phyloP scores from a whole-genome alignment of 768 basidiomycete species.

The Pilatotrama ljubarskyi region DNA sequence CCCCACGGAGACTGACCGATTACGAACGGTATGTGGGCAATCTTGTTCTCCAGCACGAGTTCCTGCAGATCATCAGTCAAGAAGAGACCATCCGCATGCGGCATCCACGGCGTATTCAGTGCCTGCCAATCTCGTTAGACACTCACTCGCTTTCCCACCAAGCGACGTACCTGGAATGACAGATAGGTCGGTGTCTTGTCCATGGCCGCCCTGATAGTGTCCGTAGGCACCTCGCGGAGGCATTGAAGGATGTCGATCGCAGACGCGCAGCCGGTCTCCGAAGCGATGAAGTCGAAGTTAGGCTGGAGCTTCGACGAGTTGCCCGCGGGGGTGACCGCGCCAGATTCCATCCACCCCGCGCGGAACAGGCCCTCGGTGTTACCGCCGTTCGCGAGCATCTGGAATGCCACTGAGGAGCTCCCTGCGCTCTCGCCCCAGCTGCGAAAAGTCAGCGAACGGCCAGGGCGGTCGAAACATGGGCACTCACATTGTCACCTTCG shows the following conservation, averaged over 20 bases:
- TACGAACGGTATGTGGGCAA: conserved; percentile 51
- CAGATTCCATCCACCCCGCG: conserved; percentile 40
- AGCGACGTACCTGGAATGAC: conserved; percentile 35
- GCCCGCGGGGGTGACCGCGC: conserved; percentile 7
- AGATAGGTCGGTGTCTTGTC: conserved; percentile 35
- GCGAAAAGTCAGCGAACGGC: neutral
- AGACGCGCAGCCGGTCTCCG: conserved; percentile 36
- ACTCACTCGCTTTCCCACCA: neutral
- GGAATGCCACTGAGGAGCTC: conserved; percentile 33
- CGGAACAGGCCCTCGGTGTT: conserved; percentile 27
- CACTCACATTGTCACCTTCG: conserved; percentile 42
- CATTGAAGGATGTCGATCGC: conserved; percentile 41
- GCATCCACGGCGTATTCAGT: conserved; percentile 48
- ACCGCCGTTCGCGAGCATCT: conserved; percentile 29
- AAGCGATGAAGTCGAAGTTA: conserved; percentile 43
- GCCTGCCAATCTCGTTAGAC: conserved; percentile 33
- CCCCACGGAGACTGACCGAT: conserved; percentile 32
- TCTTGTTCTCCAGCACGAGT: conserved; percentile 43
- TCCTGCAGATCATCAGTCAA: conserved; percentile 41
- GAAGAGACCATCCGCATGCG: conserved; percentile 50
- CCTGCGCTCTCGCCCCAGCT: conserved; percentile 42
- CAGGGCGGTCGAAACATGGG: conserved; percentile 39
- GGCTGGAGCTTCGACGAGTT: conserved; percentile 30
- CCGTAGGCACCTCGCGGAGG: conserved; percentile 39
- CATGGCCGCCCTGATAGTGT: conserved; percentile 32